Conservation (phyloP, 2,329 filamentous ascomycete species). For the Colletotrichum sp. region DNA sequence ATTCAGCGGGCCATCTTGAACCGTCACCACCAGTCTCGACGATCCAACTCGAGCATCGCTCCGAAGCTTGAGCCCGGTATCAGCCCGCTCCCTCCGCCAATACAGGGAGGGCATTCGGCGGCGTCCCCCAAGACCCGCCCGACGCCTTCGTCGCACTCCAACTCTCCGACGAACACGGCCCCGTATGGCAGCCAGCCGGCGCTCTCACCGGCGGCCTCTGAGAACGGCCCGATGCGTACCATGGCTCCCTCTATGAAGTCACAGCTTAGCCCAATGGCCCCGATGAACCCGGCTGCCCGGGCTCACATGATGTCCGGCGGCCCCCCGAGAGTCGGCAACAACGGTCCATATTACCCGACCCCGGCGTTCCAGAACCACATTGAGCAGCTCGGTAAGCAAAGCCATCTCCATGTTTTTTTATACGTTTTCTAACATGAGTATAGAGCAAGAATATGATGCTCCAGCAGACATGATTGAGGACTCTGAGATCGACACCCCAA, state of each 20-base stretch:
- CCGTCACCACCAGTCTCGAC: constrained; percentile 76
- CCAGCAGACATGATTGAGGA: constrained; percentile 90
- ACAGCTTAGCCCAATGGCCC: constrained; percentile 38
- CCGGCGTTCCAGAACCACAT: constrained; percentile 90
- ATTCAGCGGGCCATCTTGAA: constrained; percentile 84
- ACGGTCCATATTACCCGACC: constrained; percentile 75
- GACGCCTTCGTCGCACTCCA: constrained; percentile 79
- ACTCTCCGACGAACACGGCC: constrained; percentile 58
- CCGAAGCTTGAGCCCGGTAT: constrained; percentile 70
- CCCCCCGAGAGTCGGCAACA: constrained; percentile 42
- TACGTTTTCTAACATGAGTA: constrained; percentile 63
- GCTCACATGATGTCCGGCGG: constrained; percentile 36
- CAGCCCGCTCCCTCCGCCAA: constrained; percentile 48
- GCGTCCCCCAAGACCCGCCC: constrained; percentile 75
- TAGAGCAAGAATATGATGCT: constrained; percentile 97
- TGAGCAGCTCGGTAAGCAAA: constrained; percentile 90
- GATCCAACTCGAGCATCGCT: constrained; percentile 76
- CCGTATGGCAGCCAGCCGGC: constrained; percentile 45
- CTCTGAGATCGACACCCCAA: constrained; percentile 71
- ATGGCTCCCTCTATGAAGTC: constrained; percentile 44
- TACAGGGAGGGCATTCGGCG: constrained; percentile 57
- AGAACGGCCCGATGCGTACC: constrained; percentile 52
- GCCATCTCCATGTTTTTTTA: constrained; percentile 69
- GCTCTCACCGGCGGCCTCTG: constrained; percentile 51
- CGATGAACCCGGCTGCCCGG: constrained; percentile 31